Evolutionary conservation across 371 early-diverging fungal species (phyloP), one percentile per base, ranked within the genome.

Genomic region (Lichtheimia corymbifera): DNA sequence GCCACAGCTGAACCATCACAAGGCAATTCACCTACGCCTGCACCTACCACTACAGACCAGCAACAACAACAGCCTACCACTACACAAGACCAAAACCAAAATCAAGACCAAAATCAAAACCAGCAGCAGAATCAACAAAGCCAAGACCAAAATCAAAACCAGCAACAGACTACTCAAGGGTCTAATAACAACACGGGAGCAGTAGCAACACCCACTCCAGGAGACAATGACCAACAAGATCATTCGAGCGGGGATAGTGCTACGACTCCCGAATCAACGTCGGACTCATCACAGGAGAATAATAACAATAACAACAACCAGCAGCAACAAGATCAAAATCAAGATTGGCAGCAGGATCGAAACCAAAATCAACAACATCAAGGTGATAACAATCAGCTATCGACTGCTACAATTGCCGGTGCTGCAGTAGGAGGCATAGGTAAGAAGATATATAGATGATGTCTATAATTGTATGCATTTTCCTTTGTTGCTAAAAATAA

Each of bases 371-470:
- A 27, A 17, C 49, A 25, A 14, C 53, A 20, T 12, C 18, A 22
- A 12, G 41, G 54, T n/a, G 20, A 40, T 15, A 50, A 40, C 18
- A 30, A n/a, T 15, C 27, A 57, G 9, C 27, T 47, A 17, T 62
- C 65, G 12, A 66, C 67, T 9, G 74, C 68, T 17, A 50, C 63
- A 4, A 72, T 79, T 63, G 71, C 62, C 18, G 79, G 76, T 54
- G 66, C 69, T 12, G 66, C 70, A 5, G 65, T 73, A 25, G 76
- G 76, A 55, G 71, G 72, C 50, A 59, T 76, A 53, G 71, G 76
- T 74, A 73, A 41, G 58, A 22, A 30, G n/a, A n/a, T n/a, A n/a
- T n/a, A n/a, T n/a, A 14, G 18, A 11, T 7, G 24, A 17, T 58
- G 18, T 6, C 13, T 24, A 18, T 35, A 28, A 15, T 30, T 43